Percentiles rank a stretch among this genome's conserved stretches.
These are phyloP conservation scores for Didymella pinodella DNA, from an alignment of 2,329 filamentous ascomycete species.

Conservation along the genomic window DNA sequence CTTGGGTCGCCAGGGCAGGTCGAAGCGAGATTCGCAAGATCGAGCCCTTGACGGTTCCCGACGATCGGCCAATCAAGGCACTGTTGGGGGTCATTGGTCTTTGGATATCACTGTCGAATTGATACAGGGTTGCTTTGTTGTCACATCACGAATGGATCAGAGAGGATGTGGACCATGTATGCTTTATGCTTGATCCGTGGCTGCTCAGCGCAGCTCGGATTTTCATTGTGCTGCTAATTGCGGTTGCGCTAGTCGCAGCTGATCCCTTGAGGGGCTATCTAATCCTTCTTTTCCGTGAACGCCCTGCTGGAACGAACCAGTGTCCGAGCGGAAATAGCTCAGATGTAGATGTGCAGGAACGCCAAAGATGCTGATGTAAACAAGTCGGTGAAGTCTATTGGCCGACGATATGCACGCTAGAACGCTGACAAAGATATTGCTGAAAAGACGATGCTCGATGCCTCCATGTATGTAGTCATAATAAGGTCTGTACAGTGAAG, in stretches of 20 bases:
- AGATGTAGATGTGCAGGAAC: slow-evolving; percentile 25
- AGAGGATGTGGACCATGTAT: neutral
- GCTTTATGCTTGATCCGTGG: slow-evolving; percentile 3
- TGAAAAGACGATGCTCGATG: slow-evolving; percentile 19
- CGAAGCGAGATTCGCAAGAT: slow-evolving; percentile 6
- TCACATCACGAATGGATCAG: neutral
- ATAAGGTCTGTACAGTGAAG: slow-evolving; percentile 13
- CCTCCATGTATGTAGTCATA: slow-evolving; percentile 22
- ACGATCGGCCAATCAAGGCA: slow-evolving; percentile 10
- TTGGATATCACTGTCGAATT: neutral
- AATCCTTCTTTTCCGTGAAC: slow-evolving; percentile 4
- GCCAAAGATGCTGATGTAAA: slow-evolving; percentile 32
- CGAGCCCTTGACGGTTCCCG: neutral
- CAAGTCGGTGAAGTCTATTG: slow-evolving; percentile 19
- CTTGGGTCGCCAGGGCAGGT: slow-evolving; percentile 1
- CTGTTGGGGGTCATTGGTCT: neutral
- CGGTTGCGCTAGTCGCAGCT: slow-evolving; percentile 1
- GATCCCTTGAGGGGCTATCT: slow-evolving; percentile 8
- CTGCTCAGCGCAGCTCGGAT: neutral
- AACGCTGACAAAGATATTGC: slow-evolving; percentile 40
- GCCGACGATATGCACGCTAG: slow-evolving; percentile 49
- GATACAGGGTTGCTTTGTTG: neutral
- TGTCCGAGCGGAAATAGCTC: neutral
- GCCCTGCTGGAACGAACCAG: neutral
- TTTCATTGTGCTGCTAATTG: slow-evolving; percentile 7